Base-by-base conservation (phyloP, 768 basidiomycete species). In the Lentinula aciculospora region DNA sequence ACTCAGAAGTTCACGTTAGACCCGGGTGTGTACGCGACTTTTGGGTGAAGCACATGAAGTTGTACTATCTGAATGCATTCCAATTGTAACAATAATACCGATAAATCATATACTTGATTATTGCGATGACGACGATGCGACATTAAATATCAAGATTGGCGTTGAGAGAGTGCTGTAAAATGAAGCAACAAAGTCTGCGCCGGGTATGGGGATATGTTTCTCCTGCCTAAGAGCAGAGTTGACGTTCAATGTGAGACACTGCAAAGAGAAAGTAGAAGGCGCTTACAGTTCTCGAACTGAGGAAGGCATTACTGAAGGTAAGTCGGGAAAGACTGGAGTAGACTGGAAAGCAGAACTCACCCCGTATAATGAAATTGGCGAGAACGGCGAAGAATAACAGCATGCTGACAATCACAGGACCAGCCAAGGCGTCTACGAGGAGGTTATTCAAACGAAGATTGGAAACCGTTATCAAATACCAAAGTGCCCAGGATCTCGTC, bases 381-480 rank as follows among this genome's bases (percentile, higher is more conserved):
- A 96, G 79, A 7, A 99, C 81, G 7, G 93, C 97, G 46, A 87
- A 70, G 76, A 99, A 98, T 15, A 99, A 81, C 12, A 88, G 75
- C 5, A 81, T 73, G 65, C 90, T 94, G 49, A 99, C 84, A 31
- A 94, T 58, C 23, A 98, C 67, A 0, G 97, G 97, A 1, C 95
- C 97, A 2, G 79, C 68, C 7, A 94, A 80, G 50, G 86, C 81
- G 65, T 97, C 96, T 96, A 61, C 17, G 19, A 46, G 8, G 25
- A 49, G 12, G 19, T 34, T 49, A 34, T 40, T 5, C 1, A 53
- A n/a, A 15, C 39, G 29, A 39, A 34, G 13, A 34, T 19, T 36
- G 25, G 36, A 15, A 12, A 21, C 15, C 47, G 17, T 28, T 15
- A 60, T 63, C n/a, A 34, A 77, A 44, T 56, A 97, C 94, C 94